Evolutionary conservation across 805 yeast genomes (phyloP), one percentile per base, ranked within the genome.

Genomic region (Yamadazyma kitorensis): DNA sequence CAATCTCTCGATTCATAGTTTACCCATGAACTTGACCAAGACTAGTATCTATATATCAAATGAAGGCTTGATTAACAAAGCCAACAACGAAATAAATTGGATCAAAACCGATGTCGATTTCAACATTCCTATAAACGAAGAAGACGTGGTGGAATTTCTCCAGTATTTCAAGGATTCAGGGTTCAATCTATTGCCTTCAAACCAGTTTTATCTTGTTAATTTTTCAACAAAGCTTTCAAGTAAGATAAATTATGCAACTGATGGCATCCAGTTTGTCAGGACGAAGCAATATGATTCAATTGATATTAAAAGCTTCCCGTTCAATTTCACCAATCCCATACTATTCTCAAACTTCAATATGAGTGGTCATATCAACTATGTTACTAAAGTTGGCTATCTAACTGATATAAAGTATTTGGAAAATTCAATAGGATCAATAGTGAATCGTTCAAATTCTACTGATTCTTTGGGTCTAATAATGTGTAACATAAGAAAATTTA

Each of bases 391-490:
- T 12, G 59, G 58, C 9, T 43, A 51, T 40, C 43, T 70, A 5
- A 46, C 64, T 12, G 77, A 72, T 44, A 44, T 57, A 10, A 64
- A 58, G 45, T 72, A 60, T 43, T 34, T 72, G 39, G 76, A 71
- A 17, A 72, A 70, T 39, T 68, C 67, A 70, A 44, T 54, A 8
- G 77, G 77, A 6, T 73, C 66, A 0, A 38, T 63, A 4, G 68
- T 45, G 2, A 32, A 36, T 20, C 5, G 5, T 5, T 12, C 22
- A 8, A 11, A 10, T 8, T 4, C 10, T 11, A 7, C 13, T 14
- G 35, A 34, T 1, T 50, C 60, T 1, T 29, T 64, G 5, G 77
- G 77, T 0, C 42, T 71, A 17, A 55, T 71, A 1, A 37, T 60
- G 40, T 70, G 74, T 0, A 59, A 55, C 31, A 33, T 70, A 15